Percentiles rank a stretch among this genome's conserved stretches.
Evolutionary conservation across 352 stramenopile genomes (phyloP).

Genomic region (Phytopythium kandeliae): DNA sequence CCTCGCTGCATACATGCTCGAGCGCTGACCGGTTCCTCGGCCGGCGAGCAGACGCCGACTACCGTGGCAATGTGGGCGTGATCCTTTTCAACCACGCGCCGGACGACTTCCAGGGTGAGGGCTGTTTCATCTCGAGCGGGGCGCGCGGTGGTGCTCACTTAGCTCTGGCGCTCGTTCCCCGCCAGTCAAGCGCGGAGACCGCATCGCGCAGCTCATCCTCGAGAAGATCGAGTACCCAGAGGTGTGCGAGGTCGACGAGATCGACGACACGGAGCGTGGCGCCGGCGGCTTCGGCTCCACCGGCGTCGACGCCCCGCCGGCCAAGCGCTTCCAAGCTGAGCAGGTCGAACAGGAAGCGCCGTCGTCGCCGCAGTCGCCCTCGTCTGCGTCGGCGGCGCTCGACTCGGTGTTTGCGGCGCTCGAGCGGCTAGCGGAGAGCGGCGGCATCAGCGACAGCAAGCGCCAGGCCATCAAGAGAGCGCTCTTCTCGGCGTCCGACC

Average conservation of each 20-base stretch:
- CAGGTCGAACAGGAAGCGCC: constrained; percentile 6
- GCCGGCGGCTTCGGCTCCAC: constrained; percentile 96
- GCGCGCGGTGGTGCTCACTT: too few species aligned
- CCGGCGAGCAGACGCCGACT: constrained; percentile 87
- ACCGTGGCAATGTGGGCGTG: constrained; percentile 97
- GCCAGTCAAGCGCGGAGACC: constrained; percentile 91
- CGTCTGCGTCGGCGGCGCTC: constrained; percentile 6
- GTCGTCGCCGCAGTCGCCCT: constrained; percentile 1
- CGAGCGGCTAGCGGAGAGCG: constrained; percentile 38
- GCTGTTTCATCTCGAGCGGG: too few species aligned
- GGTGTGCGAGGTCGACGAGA: constrained; percentile 90
- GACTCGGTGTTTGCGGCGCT: constrained; percentile 32
- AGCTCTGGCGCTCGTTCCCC: not conserved
- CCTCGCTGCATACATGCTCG: not conserved
- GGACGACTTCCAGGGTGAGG: constrained; percentile 90
- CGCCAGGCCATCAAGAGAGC: constrained; percentile 47
- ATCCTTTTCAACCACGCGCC: constrained; percentile 98
- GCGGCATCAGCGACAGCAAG: constrained; percentile 45
- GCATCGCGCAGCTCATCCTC: constrained; percentile 97
- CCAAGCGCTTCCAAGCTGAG: constrained; percentile 38
- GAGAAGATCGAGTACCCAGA: constrained; percentile 92
- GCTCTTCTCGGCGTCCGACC: constrained; percentile 40
- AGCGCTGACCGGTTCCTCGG: not conserved
- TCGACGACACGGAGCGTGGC: constrained; percentile 94
- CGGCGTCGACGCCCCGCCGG: constrained; percentile 58